phyloP scores from a whole-genome alignment of 1,284 basidiomycete genomes.

The Pterulicium gracile region DNA sequence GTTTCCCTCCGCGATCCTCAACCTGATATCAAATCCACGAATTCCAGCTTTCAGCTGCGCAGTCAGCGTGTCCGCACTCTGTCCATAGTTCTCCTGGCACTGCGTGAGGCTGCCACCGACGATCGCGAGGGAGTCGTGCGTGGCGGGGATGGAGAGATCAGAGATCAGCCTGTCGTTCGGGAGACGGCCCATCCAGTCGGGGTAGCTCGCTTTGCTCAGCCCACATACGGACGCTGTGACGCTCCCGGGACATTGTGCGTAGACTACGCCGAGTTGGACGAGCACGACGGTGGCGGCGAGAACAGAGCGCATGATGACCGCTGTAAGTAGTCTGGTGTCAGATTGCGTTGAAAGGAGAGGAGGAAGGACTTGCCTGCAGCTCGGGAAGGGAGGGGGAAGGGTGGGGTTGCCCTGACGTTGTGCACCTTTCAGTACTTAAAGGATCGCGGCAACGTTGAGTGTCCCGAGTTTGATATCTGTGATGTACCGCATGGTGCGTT shows the following conservation, averaged over 20 bases:
- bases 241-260: background rate
- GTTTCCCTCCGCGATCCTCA: background rate
- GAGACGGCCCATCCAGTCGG: background rate
- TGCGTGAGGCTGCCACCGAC: background rate
- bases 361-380: no score
- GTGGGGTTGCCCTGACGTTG: no score
- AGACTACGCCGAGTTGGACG: background rate
- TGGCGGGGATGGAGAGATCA: conserved; percentile 1
- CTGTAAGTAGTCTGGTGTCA: no score
- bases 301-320: background rate
- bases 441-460: no score
- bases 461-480: no score
- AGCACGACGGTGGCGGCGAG: background rate
- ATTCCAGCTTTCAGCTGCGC: background rate
- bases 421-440: no score
- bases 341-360: no score
- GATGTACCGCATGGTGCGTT: no score
- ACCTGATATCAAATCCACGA: background rate
- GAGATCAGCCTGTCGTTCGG: background rate
- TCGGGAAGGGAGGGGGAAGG: no score
- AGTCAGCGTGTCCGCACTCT: background rate
- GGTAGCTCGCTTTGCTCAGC: background rate
- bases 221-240: conserved; percentile 1
- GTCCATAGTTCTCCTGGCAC: conserved; percentile 1
- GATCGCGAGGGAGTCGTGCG: background rate